These are phyloP conservation scores for Penicillium hesseltinei DNA, from an alignment of 2,329 filamentous ascomycete genomes.

Conservation along the genomic window DNA sequence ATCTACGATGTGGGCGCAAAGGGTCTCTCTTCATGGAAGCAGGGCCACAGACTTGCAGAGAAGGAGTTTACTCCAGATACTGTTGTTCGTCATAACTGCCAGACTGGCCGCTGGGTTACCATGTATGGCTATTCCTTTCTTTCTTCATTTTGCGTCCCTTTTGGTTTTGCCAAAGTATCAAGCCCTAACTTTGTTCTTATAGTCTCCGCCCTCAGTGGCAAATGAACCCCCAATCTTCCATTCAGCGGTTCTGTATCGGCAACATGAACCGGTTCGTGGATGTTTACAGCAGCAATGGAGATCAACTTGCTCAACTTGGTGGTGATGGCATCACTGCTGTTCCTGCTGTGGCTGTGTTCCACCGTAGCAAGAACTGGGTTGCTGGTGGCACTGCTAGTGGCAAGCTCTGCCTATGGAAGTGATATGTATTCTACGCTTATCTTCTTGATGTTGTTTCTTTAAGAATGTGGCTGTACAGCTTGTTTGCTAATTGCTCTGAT, in stretches of 20 bases:
- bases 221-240: constrained; percentile 68
- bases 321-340: constrained; percentile 92
- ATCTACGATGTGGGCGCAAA: constrained; percentile 72
- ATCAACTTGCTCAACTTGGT: constrained; percentile 83
- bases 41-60: constrained; percentile 57
- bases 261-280: constrained; percentile 99
- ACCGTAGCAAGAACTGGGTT: constrained; percentile 85
- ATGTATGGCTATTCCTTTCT: constrained; percentile 52
- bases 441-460: neutral
- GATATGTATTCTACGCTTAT: neutral
- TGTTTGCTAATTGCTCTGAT: neutral
- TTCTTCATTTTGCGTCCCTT: neutral
- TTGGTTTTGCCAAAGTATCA: neutral
- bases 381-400: constrained; percentile 88
- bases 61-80: constrained; percentile 67
- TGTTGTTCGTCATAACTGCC: constrained; percentile 82
- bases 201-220: constrained; percentile 88
- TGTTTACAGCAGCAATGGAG: constrained; percentile 76
- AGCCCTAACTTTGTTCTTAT: constrained; percentile 9
- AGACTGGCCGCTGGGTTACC: constrained; percentile 92
- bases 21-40: constrained; percentile 58
- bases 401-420: constrained; percentile 90
- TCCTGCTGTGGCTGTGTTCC: constrained; percentile 87
- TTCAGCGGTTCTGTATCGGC: constrained; percentile 86
- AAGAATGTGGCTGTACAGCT: neutral